Evolutionary conservation across 78 protist species (phyloP).

Genomic region (Emiliania huxleyi): DNA sequence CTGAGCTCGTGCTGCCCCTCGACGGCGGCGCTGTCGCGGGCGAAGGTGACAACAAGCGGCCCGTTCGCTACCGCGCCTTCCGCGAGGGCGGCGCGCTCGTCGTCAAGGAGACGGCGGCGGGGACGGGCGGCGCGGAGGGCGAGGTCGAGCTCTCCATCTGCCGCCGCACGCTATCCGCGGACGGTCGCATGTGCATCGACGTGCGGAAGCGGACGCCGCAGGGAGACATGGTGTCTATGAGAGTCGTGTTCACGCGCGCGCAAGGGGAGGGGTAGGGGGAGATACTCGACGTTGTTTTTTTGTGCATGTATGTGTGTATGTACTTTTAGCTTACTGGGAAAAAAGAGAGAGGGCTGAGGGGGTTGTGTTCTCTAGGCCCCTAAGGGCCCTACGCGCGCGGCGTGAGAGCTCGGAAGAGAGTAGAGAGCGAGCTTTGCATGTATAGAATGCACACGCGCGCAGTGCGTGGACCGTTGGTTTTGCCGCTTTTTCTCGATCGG

Average conservation of each 20-base stretch:
- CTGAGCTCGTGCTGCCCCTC: neutral
- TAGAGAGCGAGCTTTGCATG: too few species aligned
- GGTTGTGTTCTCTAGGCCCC: too few species aligned
- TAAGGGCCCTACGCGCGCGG: too few species aligned
- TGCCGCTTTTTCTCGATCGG: too few species aligned
- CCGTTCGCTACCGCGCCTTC: neutral
- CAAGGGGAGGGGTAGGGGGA: neutral
- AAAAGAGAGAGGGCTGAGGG: too few species aligned
- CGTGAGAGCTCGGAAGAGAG: too few species aligned
- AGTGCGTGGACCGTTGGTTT: too few species aligned
- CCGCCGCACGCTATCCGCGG: neutral
- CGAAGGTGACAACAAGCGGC: neutral
- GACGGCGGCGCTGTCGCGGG: neutral
- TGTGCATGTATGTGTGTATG: too few species aligned
- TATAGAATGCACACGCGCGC: too few species aligned
- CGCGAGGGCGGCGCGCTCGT: neutral
- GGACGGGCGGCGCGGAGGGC: neutral
- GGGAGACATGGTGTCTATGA: neutral
- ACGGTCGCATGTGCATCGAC: neutral
- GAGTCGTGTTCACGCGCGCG: neutral
- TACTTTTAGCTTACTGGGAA: too few species aligned
- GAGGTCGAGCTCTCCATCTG: neutral
- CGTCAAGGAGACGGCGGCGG: neutral
- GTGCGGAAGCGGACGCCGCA: neutral
- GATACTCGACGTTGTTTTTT: too few species aligned